phyloP scores from a whole-genome alignment of 2,329 filamentous ascomycete genomes.

The Raffaelea arxii region DNA sequence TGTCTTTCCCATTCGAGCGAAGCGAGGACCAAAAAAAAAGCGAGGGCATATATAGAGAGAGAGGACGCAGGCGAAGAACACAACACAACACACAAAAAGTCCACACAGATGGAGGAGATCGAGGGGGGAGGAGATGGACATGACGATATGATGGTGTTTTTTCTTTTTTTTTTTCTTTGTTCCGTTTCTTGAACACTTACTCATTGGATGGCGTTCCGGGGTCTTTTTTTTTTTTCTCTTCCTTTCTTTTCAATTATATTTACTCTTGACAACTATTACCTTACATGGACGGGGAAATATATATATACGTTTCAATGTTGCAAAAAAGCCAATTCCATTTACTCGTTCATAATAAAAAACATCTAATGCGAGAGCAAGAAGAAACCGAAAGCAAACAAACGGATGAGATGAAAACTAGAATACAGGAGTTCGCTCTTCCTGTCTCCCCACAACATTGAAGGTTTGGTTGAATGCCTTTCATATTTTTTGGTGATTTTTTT shows the following conservation, averaged over 20 bases:
- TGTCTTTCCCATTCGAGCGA: neutral
- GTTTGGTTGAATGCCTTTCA: no score
- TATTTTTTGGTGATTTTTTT: no score
- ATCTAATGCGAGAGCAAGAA: neutral
- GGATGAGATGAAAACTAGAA: slow-evolving; percentile 5
- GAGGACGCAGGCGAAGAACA: neutral
- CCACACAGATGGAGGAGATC: neutral
- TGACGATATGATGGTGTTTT: no score
- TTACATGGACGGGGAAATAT: no score
- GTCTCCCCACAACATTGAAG: no score
- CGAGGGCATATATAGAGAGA: neutral
- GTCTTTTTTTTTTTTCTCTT: neutral
- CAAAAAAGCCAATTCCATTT: neutral
- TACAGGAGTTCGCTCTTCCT: no score
- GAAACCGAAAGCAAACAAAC: neutral
- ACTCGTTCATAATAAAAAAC: no score
- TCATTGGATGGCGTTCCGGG: no score
- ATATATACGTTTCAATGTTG: no score
- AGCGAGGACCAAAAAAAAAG: neutral
- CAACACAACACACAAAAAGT: neutral
- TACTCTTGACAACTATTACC: no score
- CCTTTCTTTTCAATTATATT: neutral
- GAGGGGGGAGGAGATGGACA: neutral
- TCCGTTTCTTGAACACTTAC: no score
- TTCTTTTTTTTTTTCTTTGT: neutral